These are phyloP conservation scores for Camellia lanceoleosa DNA, from an alignment of 148 eudicot genomes.

Conservation along the genomic window DNA sequence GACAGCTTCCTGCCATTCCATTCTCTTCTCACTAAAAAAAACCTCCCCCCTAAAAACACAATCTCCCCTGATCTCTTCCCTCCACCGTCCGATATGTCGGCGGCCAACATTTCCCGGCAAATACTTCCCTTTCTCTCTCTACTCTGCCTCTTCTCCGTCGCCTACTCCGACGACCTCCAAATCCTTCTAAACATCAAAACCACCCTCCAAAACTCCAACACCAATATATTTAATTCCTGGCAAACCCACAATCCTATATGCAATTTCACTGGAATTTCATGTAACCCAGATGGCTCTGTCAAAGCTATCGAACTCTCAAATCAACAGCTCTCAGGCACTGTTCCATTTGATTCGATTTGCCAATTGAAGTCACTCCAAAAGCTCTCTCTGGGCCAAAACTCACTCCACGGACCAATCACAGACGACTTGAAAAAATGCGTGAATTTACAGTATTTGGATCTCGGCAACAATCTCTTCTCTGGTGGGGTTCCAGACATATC, in stretches of 20 bases:
- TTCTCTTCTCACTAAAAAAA: too few species aligned
- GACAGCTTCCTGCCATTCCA: background rate
- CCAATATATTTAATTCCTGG: slow-evolving; percentile 47
- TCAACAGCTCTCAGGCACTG: slow-evolving; percentile 34
- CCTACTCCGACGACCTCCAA: slow-evolving; percentile 26
- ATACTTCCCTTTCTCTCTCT: background rate
- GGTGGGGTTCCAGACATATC: slow-evolving; percentile 64
- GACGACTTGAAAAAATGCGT: slow-evolving; percentile 39
- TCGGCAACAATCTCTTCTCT: slow-evolving; percentile 64
- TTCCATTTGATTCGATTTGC: slow-evolving; percentile 58
- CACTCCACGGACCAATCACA: slow-evolving; percentile 32
- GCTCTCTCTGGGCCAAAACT: slow-evolving; percentile 63
- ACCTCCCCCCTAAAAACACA: background rate
- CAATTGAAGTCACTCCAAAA: slow-evolving; percentile 44
- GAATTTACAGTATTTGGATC: slow-evolving; percentile 50
- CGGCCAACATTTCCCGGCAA: background rate
- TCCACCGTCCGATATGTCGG: background rate
- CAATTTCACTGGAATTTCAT: slow-evolving; percentile 47
- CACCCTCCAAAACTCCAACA: slow-evolving; percentile 29
- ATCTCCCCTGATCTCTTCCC: background rate
- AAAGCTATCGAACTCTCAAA: slow-evolving; percentile 59
- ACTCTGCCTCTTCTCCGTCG: background rate
- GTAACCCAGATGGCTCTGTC: slow-evolving; percentile 31
- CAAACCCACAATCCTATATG: slow-evolving; percentile 9
- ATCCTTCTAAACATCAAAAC: slow-evolving; percentile 41